Evolutionary conservation across 2,329 filamentous ascomycete species (phyloP), one percentile per base, ranked within the genome.

Genomic region (Fusarium hostae): DNA sequence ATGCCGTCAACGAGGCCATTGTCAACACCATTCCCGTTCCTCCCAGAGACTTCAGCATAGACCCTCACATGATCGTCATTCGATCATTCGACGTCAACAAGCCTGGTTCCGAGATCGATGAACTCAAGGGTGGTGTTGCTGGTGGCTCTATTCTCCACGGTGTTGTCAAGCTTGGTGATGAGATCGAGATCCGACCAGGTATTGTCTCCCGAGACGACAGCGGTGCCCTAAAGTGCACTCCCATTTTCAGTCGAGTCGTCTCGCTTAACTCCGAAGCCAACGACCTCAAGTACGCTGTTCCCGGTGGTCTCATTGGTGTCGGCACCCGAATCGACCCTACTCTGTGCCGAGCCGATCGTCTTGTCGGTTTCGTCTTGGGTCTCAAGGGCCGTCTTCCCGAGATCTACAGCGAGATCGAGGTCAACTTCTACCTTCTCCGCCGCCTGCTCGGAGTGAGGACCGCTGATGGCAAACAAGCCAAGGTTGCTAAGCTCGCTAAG

Each of bases 41-140:
- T 20, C 85, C 92, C 67, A 90, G 96, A 82, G 95, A 98, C 83
- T 98, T 99, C 86, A 90, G 90, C 75, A 90, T 92, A 77, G 93
- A 95, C 74, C 96, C 96, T 45, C 95, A 97, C 85, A 98, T 99
- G 94, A 99, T 99, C 79, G 92, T 99, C 80, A 99, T 99, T 82
- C 94, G 96, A 83, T 98, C 95, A 4, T 99, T 99, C 82, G 96
- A 99, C 80, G 97, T 99, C 79, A 99, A 99, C 90, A 99, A 99
- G 89, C 96, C 96, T 44, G 96, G 96, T 89, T 95, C 96, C 44
- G 96, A 98, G 84, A 98, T 99, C 74, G 95, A 98, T 68, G 96
- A 99, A 77, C 88, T 99, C 71, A 98, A 98, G 89, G 96, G 96
- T 80, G 96, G 96, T 89, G 96, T 99, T 81, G 96, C 96, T 76